These are phyloP conservation scores for Hortiboletus campestris DNA, from an alignment of 768 basidiomycete genomes.

Conservation along the genomic window DNA sequence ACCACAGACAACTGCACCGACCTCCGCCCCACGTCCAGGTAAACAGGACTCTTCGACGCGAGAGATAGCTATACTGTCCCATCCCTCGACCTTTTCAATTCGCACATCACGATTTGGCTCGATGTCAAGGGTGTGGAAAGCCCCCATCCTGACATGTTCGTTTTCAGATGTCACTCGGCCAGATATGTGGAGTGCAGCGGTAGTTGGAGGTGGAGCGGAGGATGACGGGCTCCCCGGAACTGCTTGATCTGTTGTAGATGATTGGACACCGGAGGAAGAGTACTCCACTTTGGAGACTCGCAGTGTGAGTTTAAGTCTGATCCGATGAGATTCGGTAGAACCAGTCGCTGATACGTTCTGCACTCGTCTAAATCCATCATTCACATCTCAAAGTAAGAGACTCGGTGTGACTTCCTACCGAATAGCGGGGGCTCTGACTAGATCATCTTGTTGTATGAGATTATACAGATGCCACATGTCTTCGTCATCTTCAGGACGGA, in stretches of 20 bases:
- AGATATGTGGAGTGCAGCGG: slow-evolving; percentile 76
- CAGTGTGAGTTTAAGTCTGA: slow-evolving; percentile 82
- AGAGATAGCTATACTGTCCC: slow-evolving; percentile 86
- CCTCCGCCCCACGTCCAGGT: slow-evolving; percentile 94
- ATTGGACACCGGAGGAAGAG: slow-evolving; percentile 61
- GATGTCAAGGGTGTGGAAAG: slow-evolving; percentile 92
- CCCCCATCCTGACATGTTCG: slow-evolving; percentile 85
- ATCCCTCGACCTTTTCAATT: slow-evolving; percentile 82
- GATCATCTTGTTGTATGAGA: slow-evolving; percentile 86
- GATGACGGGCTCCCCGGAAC: slow-evolving; percentile 23
- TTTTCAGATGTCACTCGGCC: slow-evolving; percentile 88
- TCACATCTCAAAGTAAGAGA: slow-evolving; percentile 1
- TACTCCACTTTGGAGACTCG: slow-evolving; percentile 79
- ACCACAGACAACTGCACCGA: slow-evolving; percentile 93
- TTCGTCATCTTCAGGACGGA: slow-evolving; percentile 96
- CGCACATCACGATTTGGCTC: slow-evolving; percentile 89
- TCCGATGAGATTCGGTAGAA: slow-evolving; percentile 87
- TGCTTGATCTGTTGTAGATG: slow-evolving; percentile 45
- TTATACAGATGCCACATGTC: slow-evolving; percentile 99
- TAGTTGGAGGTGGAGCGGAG: slow-evolving; percentile 34
- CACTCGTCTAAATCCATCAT: slow-evolving; percentile 57
- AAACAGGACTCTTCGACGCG: slow-evolving; percentile 86
- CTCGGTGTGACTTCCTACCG: slow-evolving; percentile 44
- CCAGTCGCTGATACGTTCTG: slow-evolving; percentile 90
- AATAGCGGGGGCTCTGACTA: slow-evolving; percentile 81